Percentiles rank a stretch among this genome's conserved stretches.
These are phyloP conservation scores for Parachaetomium inaequale DNA, from an alignment of 495 filamentous ascomycete species.

Conservation along the genomic window DNA sequence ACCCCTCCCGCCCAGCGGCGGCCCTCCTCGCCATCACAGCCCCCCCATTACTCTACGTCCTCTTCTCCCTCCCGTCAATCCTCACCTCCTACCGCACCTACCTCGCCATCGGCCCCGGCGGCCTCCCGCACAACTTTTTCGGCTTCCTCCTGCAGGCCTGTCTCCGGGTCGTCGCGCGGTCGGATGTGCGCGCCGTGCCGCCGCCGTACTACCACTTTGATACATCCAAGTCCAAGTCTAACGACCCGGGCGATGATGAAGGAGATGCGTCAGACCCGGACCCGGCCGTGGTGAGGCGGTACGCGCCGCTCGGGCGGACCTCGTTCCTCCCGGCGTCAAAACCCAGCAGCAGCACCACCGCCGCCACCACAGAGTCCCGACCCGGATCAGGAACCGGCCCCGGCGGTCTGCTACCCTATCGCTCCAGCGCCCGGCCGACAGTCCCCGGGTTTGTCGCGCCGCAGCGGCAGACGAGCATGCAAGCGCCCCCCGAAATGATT, in stretches of 20 bases:
- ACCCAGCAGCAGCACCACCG: too few species aligned
- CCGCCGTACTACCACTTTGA: constrained; percentile 3
- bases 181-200: neutral
- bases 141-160: neutral
- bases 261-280: neutral
- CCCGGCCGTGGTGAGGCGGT: neutral
- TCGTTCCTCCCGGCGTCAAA: neutral
- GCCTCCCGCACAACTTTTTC: constrained; percentile 3
- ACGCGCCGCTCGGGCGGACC: neutral
- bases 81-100: constrained; percentile 8
- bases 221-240: too few species aligned
- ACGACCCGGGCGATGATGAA: too few species aligned
- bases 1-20: neutral
- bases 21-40: neutral
- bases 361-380: too few species aligned
- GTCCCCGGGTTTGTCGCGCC: neutral
- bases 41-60: neutral
- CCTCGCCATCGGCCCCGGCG: constrained; percentile 6
- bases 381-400: too few species aligned
- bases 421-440: neutral
- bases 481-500: neutral
- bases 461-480: constrained; percentile 2
- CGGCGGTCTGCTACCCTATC: too few species aligned
- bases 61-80: neutral
- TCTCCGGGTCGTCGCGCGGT: neutral